These are phyloP conservation scores for Yamadazyma membranifaciens DNA, from an alignment of 1,139 yeast species.

Conservation along the genomic window DNA sequence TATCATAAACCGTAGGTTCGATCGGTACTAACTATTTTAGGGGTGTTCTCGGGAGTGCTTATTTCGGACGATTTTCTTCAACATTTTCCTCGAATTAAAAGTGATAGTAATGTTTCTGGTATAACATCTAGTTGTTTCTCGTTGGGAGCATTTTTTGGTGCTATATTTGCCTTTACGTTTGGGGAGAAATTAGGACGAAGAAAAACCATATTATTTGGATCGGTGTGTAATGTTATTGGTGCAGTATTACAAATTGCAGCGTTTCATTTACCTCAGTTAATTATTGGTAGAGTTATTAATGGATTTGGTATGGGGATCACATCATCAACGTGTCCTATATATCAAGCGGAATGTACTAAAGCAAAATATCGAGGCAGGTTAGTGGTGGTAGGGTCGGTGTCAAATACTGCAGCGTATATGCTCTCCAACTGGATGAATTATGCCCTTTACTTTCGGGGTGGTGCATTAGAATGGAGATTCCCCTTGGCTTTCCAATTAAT, in stretches of 20 bases:
- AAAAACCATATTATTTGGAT: slow-evolving; percentile 23
- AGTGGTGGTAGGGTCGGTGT: slow-evolving; percentile 29
- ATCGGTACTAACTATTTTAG: neutral
- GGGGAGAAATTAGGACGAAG: slow-evolving; percentile 28
- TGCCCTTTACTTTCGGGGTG: slow-evolving; percentile 21
- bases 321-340: slow-evolving; percentile 29
- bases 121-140: slow-evolving; percentile 37
- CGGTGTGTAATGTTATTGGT: slow-evolving; percentile 23
- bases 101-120: slow-evolving; percentile 37
- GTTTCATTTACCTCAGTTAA: slow-evolving; percentile 20
- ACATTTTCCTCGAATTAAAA: slow-evolving; percentile 25
- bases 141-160: slow-evolving; percentile 32
- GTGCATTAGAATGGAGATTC: slow-evolving; percentile 26
- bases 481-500: slow-evolving; percentile 31
- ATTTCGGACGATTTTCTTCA: slow-evolving; percentile 31
- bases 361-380: slow-evolving; percentile 32
- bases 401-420: slow-evolving; percentile 24
- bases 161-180: slow-evolving; percentile 25
- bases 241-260: slow-evolving; percentile 27
- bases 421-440: slow-evolving; percentile 24
- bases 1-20: neutral
- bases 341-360: slow-evolving; percentile 30
- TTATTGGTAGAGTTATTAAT: slow-evolving; percentile 36
- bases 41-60: slow-evolving; percentile 59
- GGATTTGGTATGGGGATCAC: slow-evolving; percentile 36